Evolutionary conservation across 2,329 filamentous ascomycete genomes (phyloP), one percentile per base, ranked within the genome.

Genomic region (Sordariomycetes sp.): DNA sequence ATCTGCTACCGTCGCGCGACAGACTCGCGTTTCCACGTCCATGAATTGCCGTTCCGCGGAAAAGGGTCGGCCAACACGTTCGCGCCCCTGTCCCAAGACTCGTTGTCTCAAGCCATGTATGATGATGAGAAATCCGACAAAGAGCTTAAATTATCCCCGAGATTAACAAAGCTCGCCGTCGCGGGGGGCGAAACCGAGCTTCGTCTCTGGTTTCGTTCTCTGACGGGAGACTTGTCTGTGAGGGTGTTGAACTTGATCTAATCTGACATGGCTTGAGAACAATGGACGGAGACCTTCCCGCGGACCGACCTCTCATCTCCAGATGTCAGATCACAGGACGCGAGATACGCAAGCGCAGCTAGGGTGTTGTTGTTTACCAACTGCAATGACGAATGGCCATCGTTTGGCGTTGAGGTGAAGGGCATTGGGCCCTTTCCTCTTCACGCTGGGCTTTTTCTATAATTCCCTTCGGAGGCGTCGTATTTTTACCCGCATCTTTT

Each of bases 181-280:
- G 12, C 3, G 20, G 25, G 55, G 55, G 25, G 55, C 18, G 57
- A 56, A 60, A 53, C 59, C 59, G 59, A 60, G 59, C 32, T n/a
- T 16, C 20, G 12, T 32, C 57, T 59, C 57, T 50, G 57, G 57
- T 40, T 55, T 59, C 57, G 6, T 24, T 55, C 43, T 40, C n/a
- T 14, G 46, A 10, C 40, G 16, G 22, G 57, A 55, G 24, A 57
- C 53, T 59, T 60, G 63, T 66, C 69, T 61, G 65, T 73, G 71
- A 72, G 59, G 59, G 61, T 65, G 60, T 72, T 74, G 46, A 50
- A 83, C 80, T 83, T 83, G 80, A 84, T 83, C 81, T 83, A 83
- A 83, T 83, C 80, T 83, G 80, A 83, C 68, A 72, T 69, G 57
- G 61, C 65, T 53, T 59, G 40, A 46, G 16, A 22, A 35, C 18